Base-by-base conservation (phyloP, 1,284 basidiomycete genomes). In the Peniophora sp. region DNA sequence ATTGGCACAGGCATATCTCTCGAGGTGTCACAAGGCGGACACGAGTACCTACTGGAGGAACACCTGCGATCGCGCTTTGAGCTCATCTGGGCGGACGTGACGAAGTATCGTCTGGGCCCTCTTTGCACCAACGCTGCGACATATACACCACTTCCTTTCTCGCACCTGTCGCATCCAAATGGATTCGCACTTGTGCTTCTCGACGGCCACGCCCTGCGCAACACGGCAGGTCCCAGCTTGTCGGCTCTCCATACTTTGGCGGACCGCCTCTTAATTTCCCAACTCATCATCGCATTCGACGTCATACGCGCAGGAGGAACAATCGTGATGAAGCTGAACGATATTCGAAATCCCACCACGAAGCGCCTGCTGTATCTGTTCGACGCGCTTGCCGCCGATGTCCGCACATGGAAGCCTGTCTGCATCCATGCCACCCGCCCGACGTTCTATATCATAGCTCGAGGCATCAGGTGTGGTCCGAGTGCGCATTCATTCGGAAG, bases 401-500 rank as follows among this genome's bases (percentile, higher is more conserved):
- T 12, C 6, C 27, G 27, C 27, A 32, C 27, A 5, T 32, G 27
- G 27, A 32, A 32, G 27, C 27, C 27, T 32, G 12, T 32, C 20
- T 48, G 49, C 12, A 58, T 65, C 49, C 65, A 67, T 48, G 56
- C 59, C 2, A 63, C 57, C 12, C 61, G 65, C 19, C 58, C 59
- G 14, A 63, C 63, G 1, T 68, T 67, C 54, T 69, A 68, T 45
- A 64, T 56, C 12, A 51, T 69, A 25, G 65, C 63, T 3, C 56
- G 61, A 25, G 62, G 63, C 24, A 56, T 65, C 1, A 56, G 57
- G 9, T 17, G 38, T 6, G 44, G 17, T 12, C 38, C 17, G 17
- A 39, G 27, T 2, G 56, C 50, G 14, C 5, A 20, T 32, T 19
- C 34, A 23, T 44, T 25, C 19, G 51, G 11, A 22, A 24, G 54